Percentiles rank a stretch among this genome's conserved stretches.
Conservation (phyloP, 129 eudicot species). For the Escallonia rubra region DNA sequence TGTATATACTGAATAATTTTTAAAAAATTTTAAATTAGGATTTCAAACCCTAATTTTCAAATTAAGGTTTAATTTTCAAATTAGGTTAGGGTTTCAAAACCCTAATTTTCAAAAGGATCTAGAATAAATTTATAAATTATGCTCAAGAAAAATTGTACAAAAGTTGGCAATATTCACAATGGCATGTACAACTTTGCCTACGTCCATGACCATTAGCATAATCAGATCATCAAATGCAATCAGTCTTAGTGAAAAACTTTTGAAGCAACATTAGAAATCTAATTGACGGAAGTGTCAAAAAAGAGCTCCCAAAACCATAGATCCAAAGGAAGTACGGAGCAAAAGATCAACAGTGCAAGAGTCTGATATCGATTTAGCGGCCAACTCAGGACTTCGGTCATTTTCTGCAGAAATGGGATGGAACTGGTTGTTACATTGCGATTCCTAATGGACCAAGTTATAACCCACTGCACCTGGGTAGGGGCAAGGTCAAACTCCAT, state of each 20-base stretch:
- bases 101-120: no score
- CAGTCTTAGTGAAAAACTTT: conserved; percentile 43
- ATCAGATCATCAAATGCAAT: no score
- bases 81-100: no score
- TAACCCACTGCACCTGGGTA: conserved; percentile 75
- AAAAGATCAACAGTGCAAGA: conserved; percentile 69
- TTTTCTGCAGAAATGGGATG: conserved; percentile 52
- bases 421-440: conserved; percentile 48
- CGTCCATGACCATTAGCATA: no score
- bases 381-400: conserved; percentile 76
- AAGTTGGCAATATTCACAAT: no score
- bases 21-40: no score
- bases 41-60: no score
- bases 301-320: conserved; percentile 95
- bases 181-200: no score
- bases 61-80: no score
- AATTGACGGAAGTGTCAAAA: conserved; percentile 57
- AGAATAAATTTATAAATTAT: no score
- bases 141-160: no score
- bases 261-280: conserved; percentile 50
- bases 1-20: no score
- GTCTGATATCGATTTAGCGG: conserved; percentile 86
- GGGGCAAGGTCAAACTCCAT: conserved; percentile 87
- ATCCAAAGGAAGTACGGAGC: conserved; percentile 84
- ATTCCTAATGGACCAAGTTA: conserved; percentile 87